phyloP scores from a whole-genome alignment of 306 rosid genomes.

The Ochetophila trinervis region DNA sequence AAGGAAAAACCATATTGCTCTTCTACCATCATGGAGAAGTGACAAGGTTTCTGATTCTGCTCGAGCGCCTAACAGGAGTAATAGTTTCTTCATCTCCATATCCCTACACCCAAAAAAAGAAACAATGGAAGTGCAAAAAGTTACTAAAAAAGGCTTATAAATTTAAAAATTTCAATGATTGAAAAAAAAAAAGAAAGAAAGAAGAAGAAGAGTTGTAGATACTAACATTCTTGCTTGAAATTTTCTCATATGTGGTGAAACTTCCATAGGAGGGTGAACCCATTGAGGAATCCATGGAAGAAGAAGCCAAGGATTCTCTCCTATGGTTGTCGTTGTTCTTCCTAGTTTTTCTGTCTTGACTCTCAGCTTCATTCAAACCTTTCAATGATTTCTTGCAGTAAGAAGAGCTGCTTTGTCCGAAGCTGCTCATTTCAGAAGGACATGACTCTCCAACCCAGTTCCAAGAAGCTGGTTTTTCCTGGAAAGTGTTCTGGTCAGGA shows the following conservation, averaged over 20 bases:
- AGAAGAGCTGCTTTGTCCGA: constrained; percentile 35
- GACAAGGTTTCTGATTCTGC: constrained; percentile 53
- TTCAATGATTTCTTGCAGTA: constrained; percentile 12
- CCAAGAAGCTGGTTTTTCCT: constrained; percentile 35
- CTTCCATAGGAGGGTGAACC: constrained; percentile 76
- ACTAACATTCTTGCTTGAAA: constrained; percentile 53
- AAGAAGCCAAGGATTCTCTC: constrained; percentile 74
- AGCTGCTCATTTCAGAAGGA: constrained; percentile 73
- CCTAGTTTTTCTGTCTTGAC: constrained; percentile 49
- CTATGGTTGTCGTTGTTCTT: constrained; percentile 27
- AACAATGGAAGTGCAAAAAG: neutral
- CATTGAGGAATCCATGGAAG: constrained; percentile 48
- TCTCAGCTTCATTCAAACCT: constrained; percentile 37
- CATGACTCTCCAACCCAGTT: constrained; percentile 45
- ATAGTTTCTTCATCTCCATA: constrained; percentile 46
- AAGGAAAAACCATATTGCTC: too few species aligned
- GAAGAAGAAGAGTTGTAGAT: neutral
- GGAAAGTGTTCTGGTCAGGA: constrained; percentile 17
- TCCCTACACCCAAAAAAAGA: constrained; percentile 42
- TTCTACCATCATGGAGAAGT: constrained; percentile 40
- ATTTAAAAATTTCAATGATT: neutral
- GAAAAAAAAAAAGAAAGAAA: neutral
- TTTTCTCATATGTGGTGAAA: constrained; percentile 68
- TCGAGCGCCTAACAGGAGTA: constrained; percentile 89
- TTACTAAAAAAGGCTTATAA: neutral